Evolutionary conservation across 331 rosid species (phyloP).

Genomic region (Rhamnella rubrinervis): DNA sequence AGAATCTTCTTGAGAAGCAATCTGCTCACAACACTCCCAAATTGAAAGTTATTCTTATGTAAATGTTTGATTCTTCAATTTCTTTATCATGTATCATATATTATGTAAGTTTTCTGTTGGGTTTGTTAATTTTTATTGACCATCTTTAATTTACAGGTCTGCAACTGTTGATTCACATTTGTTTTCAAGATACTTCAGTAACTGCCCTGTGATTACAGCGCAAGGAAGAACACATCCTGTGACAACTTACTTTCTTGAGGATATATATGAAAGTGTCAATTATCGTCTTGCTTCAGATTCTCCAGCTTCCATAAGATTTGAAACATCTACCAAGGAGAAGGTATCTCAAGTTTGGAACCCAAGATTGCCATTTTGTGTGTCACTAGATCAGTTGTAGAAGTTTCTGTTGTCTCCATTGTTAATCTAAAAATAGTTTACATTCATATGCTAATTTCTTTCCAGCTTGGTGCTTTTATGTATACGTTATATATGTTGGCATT

Average conservation of each 20-base stretch:
- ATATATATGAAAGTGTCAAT: constrained; percentile 67
- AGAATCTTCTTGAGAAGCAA: constrained; percentile 78
- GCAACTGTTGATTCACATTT: constrained; percentile 95
- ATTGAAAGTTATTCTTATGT: constrained; percentile 91
- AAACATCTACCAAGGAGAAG: constrained; percentile 49
- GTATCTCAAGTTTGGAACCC: constrained; percentile 31
- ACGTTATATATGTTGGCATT: too few species aligned
- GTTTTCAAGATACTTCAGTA: constrained; percentile 82
- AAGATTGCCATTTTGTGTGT: constrained; percentile 10
- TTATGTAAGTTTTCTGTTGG: constrained; percentile 10
- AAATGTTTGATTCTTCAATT: constrained; percentile 30
- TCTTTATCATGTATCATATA: constrained; percentile 5
- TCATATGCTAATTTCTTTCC: too few species aligned
- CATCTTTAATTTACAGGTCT: constrained; percentile 57
- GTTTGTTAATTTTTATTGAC: constrained; percentile 16
- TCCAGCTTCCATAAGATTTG: constrained; percentile 63
- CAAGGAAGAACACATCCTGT: constrained; percentile 95
- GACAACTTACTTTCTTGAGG: constrained; percentile 83
- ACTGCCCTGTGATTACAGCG: constrained; percentile 91
- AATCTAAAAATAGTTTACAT: too few species aligned
- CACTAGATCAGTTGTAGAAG: constrained; percentile 8
- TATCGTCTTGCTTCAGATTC: constrained; percentile 87
- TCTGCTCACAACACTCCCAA: constrained; percentile 48
- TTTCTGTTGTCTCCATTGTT: constrained; percentile 13
- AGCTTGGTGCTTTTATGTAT: too few species aligned